Base-by-base conservation (phyloP, 1,139 yeast species). In the Yamadazyma dushanensis region DNA sequence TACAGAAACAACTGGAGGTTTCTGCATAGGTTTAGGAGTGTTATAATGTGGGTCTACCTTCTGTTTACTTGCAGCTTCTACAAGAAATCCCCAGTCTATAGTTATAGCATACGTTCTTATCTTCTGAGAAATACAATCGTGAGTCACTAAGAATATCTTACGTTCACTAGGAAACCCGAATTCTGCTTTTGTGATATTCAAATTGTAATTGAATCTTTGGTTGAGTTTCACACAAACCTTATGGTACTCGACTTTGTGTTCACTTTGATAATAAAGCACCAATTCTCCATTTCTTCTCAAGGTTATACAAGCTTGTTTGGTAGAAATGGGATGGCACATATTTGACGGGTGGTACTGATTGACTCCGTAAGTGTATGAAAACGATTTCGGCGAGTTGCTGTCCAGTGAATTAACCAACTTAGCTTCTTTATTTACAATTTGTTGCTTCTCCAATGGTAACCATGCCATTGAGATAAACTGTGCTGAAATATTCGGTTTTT, bases 221-320 rank as follows among this genome's bases (percentile, higher is more conserved):
- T 46, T 45, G 28, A 71, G 49, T 23, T 46, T 41, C 0, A 47
- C 29, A 2, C 59, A 39, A 1, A 61, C 47, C 42, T 67, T 70
- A 40, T 68, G 68, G 50, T 78, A 80, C 41, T 79, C 85, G 10
- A 78, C 72, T 36, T 76, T 73, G 49, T 76, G 81, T 43, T 76
- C 82, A 13, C 80, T 78, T 50, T 81, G 88, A 51, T 75, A 78
- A 57, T 78, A 78, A 25, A 80, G 54, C 27, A 75, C 61, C 24
- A 85, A 53, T 34, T 69, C 66, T 1, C 95, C 95, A 47, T 80
- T 77, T 38, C 72, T 69, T 29, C 94, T 68, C 22, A 87, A 61
- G 0, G 79, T 79, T 22, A 85, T 59, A 50, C 89, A 80, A 1
- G 92, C 94, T 46, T 84, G 86, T 46, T 82, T 83, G 5, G 83